These are phyloP conservation scores for Sugiyamaella japonica DNA, from an alignment of 1,139 yeast genomes.

Conservation along the genomic window DNA sequence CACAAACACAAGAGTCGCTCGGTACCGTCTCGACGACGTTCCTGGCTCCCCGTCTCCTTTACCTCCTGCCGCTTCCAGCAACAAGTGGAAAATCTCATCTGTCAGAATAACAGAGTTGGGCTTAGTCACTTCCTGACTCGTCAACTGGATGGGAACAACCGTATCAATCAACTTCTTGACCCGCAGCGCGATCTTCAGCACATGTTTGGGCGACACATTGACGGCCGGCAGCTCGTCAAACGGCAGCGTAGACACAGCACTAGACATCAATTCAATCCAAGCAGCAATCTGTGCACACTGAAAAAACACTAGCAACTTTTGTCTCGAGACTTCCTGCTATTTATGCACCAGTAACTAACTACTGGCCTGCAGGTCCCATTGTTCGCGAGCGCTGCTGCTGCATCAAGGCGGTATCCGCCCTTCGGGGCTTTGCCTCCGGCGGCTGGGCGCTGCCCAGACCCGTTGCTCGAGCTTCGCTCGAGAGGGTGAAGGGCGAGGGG, in stretches of 20 bases:
- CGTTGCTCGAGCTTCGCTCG: too few relatives aligned
- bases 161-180: conserved; percentile 71
- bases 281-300: too few relatives aligned
- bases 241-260: not conserved
- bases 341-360: not conserved
- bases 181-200: conserved; percentile 69
- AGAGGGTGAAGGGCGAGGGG: too few relatives aligned
- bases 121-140: conserved; percentile 50
- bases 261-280: not conserved
- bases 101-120: conserved; percentile 66
- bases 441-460: too few relatives aligned
- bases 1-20: conserved; percentile 67
- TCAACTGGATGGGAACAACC: conserved; percentile 64
- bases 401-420: not conserved
- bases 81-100: conserved; percentile 57
- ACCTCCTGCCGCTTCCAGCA: conserved; percentile 80
- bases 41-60: conserved; percentile 59
- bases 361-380: not conserved
- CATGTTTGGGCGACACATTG: conserved; percentile 49
- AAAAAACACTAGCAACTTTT: too few relatives aligned
- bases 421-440: too few relatives aligned
- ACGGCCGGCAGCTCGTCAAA: conserved; percentile 25
- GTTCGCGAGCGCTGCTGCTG: not conserved
- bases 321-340: not conserved
- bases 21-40: conserved; percentile 60